Evolutionary conservation across 495 filamentous ascomycete species (phyloP), one percentile per base, ranked within the genome.

Genomic region (Talaromyces wortmannii): DNA sequence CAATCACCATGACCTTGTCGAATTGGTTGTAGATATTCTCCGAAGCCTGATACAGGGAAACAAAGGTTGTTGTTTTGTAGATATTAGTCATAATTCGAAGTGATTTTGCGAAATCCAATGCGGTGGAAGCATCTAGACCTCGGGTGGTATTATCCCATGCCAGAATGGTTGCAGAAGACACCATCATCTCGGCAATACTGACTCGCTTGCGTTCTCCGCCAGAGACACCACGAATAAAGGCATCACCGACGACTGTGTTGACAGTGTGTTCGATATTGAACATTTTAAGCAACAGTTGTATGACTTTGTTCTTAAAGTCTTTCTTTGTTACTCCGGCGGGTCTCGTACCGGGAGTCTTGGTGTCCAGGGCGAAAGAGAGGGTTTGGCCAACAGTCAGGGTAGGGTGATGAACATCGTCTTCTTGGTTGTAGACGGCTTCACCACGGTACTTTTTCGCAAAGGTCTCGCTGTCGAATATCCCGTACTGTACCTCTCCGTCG

Each of bases 71-170:
- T 0, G 82, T 88, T 61, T 88, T 79, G 77, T 90, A 89, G 49
- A 92, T 78, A 62, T 91, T 84, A 31, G 89, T 91, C 69, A 89
- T 76, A 36, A 90, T 81, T 2, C 88, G 81, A 31, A 94, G 78
- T 0, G 86, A 88, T 64, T 90, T 89, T 57, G 78, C 68, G 42
- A 71, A 76, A 36, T 91, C 87, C 31, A 95, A 78, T 0, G 91
- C 91, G 3, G 90, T 95, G 4, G 83, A 87, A 5, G 88, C 86
- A 62, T 96, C 91, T 11, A 95, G 75, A 33, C 91, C 91, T 48
- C 91, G 83, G 3, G 90, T 92, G 48, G 78, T 83, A 70, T 95
- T 94, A 65, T 95, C 91, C 88, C 89, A 94, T 3, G 82, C 87
- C 40, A 83, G 73, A 23, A 95, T 77, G 43, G 83, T 83, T 7